phyloP scores from a whole-genome alignment of 805 yeast genomes.

The Starmerella roubikii region DNA sequence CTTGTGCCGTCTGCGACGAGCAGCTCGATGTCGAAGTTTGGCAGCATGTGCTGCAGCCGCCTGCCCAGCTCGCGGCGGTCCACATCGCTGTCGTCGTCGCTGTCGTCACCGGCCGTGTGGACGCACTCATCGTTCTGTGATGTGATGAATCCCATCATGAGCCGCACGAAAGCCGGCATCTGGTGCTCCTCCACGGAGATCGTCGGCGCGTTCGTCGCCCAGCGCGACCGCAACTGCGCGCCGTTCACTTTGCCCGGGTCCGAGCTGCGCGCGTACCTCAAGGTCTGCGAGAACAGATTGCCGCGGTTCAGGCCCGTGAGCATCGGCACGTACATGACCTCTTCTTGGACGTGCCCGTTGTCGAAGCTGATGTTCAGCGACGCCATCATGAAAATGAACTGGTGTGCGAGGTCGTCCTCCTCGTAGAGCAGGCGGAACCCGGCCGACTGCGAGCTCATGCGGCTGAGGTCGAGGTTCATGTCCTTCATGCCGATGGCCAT shows the following conservation, averaged over 20 bases:
- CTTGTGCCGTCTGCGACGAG: slow-evolving; percentile 17
- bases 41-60: slow-evolving; percentile 10
- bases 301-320: slow-evolving; percentile 26
- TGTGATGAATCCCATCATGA: slow-evolving; percentile 8
- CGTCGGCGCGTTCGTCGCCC: slow-evolving; percentile 28
- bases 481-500: slow-evolving; percentile 26
- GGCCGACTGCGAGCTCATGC: slow-evolving; percentile 29
- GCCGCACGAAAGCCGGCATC: slow-evolving; percentile 24
- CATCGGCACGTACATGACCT: slow-evolving; percentile 29
- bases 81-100: not conserved
- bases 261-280: slow-evolving; percentile 23
- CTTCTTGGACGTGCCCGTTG: slow-evolving; percentile 25
- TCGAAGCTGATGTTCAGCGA: slow-evolving; percentile 27
- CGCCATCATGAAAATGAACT: slow-evolving; percentile 26
- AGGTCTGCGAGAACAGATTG: slow-evolving; percentile 26
- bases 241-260: slow-evolving; percentile 19
- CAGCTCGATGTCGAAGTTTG: slow-evolving; percentile 15
- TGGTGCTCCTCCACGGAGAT: slow-evolving; percentile 28
- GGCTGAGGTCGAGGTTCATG: slow-evolving; percentile 26
- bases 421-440: slow-evolving; percentile 29
- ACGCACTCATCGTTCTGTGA: not conserved
- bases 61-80: not conserved
- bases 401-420: slow-evolving; percentile 29
- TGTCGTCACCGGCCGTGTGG: not conserved
- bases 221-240: slow-evolving; percentile 23